Base-by-base conservation (phyloP, 2,329 filamentous ascomycete genomes). In the Lanzia echinophila region DNA sequence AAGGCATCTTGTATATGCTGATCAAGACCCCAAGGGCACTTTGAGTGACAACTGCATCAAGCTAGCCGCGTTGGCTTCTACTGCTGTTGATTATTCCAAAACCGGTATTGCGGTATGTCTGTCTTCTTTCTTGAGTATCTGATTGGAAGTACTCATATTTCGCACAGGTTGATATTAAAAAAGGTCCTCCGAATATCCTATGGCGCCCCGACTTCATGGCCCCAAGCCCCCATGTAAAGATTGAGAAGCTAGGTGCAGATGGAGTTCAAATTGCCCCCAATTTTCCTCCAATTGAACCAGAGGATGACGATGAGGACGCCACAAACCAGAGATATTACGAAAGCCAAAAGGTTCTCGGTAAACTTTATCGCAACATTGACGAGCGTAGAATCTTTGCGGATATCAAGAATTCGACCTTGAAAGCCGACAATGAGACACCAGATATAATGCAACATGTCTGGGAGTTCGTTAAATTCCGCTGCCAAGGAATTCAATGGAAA, bases 21-120 rank as follows among this genome's bases (percentile, higher is more conserved):
- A 90, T 63, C 74, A 81, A 53, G 67, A 69, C 22, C 36, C 60
- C 0, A 24, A 62, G 0, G 86, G 86, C 0, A 84, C 82, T 0
- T 58, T 70, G 1, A 69, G 83, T 51, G 17, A 46, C 0, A 69
- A 77, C 3, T 88, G 85, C 19, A 39, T 72, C 12, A 66, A 62
- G 1, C 72, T 89, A 15, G 84, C 86, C 0, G 73, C 75, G 57
- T 69, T 90, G 63, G 82, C 87, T 59, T 90, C 86, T 0, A 83
- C 77, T 0, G 86, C 84, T 0, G 86, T 90, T 0, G 86, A 90
- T 66, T 90, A 87, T 61, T 87, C 85, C 3, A 89, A 90, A 68
- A 87, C 85, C 0, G 88, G 88, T 0, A 80, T 85, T 24, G 68
- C 76, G 0, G 81, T 83, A 6, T 69, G 48, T 52, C 28, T 47